Evolutionary conservation across 2,329 filamentous ascomycete genomes (phyloP), one percentile per base, ranked within the genome.

Genomic region (Aspergillus fischeri): DNA sequence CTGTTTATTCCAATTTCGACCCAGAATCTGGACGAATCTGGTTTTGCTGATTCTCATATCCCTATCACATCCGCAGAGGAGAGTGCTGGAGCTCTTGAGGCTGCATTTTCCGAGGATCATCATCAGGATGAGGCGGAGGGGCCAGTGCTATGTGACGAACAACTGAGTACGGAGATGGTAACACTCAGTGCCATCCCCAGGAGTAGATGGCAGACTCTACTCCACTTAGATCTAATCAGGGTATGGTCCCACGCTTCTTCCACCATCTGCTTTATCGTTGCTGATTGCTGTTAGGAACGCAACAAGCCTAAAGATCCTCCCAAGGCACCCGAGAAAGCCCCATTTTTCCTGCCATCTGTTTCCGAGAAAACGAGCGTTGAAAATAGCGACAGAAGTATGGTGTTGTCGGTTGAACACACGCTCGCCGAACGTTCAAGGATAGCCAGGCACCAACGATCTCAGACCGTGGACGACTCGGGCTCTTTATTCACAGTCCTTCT

Each of bases 241-340:
- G 78, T 78, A 70, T 44, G 11, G 14, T 25, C 45, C 44, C 44
- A 11, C 21, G 25, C 17, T 49, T 21, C 17, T 35, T 2, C 28
- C 27, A 28, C 51, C 56, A 45, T 49, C 54, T 67, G 60, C 64
- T 38, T 38, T 38, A 17, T 38, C 62, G 49, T 50, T 55, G 47
- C 53, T 53, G 21, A 53, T 35, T 42, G 6, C 49, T 28, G 44
- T 75, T 75, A 92, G 77, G 86, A 92, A 74, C 89, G 94, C 60
- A 99, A 99, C 76, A 96, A 94, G 75, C 94, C 95, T 0, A 92
- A 86, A 63, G 92, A 97, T 73, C 85, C 92, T 0, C 92, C 92
- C 17, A 97, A 97, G 76, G 84, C 86, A 6, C 94, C 94, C 0
- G 91, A 97, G 71, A 96, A 95, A 70, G 93, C 93, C 0, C 95